Base-by-base conservation (phyloP, 768 basidiomycete genomes). In the Phylloporus scabripes region DNA sequence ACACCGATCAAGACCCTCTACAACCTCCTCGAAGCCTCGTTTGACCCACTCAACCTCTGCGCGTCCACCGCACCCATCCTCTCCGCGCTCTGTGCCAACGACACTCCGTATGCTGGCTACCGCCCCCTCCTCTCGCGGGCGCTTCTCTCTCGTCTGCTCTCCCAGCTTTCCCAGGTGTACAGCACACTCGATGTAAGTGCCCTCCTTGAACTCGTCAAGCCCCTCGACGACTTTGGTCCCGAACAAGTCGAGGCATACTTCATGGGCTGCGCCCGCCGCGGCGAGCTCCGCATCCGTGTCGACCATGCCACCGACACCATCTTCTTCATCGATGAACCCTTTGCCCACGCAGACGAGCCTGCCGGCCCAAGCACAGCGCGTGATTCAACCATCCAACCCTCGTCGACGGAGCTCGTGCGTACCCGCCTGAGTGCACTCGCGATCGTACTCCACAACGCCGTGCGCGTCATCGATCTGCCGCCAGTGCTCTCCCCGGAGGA, bases 141-240 rank as follows among this genome's bases (percentile, higher is more conserved):
- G 38, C 78, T 96, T 15, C 83, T 97, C 54, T 92, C 92, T 4
- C 87, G 92, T 26, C 78, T 97, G 6, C 81, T 98, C 57, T 83
- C 84, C 23, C 91, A 95, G 64, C 83, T 99, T 32, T 85, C 91
- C 1, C 87, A 96, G 66, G 86, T 97, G 12, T 99, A 97, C 70
- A 86, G 84, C 24, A 82, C 86, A 11, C 83, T 97, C 72, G 84
- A 82, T 55, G 80, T 97, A 50, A 72, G 74, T 51, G 83, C 85
- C 58, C 75, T 97, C 38, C 76, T 91, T 39, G 74, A 81, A 17
- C 82, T 99, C 48, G 86, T 89, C 42, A 76, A 79, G 1, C 93
- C 95, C 36, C 73, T 91, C 17, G 79, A 78, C 11, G 77, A 72
- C 6, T 61, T 79, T 31, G 74, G 73, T 4, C 79, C 81, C n/a